phyloP scores from a whole-genome alignment of 148 eudicot species.

The Amaranthus cruentus region DNA sequence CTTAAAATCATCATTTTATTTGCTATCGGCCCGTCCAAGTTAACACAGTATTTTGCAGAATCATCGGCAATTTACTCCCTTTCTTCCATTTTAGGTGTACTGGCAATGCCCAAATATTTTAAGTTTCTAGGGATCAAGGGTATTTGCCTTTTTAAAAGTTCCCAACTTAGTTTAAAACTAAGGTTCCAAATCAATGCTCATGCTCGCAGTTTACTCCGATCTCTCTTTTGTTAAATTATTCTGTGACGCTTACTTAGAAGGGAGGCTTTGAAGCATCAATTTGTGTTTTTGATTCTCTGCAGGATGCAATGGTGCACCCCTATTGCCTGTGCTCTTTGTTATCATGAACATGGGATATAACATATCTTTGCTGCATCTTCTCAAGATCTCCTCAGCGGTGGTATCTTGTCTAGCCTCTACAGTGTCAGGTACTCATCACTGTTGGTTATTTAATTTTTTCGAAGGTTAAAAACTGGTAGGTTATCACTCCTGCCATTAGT shows the following conservation, averaged over 20 bases:
- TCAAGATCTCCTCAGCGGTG: conserved; percentile 90
- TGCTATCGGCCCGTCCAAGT: background rate
- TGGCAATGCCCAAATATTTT: background rate
- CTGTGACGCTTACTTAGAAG: background rate
- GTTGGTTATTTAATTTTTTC: background rate
- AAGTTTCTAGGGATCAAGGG: background rate
- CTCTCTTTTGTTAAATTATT: background rate
- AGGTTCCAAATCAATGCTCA: too few species aligned
- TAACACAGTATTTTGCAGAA: background rate
- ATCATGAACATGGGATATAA: conserved; percentile 91
- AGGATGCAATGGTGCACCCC: conserved; percentile 94
- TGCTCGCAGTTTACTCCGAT: background rate
- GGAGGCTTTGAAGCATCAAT: background rate
- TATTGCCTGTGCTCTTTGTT: conserved; percentile 79
- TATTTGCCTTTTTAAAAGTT: background rate
- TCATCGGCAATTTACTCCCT: background rate
- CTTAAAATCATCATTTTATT: background rate
- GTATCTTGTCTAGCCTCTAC: conserved; percentile 92
- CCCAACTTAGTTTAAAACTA: too few species aligned
- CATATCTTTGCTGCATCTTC: conserved; percentile 77
- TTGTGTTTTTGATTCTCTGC: conserved; percentile 24
- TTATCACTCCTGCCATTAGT: background rate
- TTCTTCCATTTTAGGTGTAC: background rate
- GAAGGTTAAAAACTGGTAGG: background rate
- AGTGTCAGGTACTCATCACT: conserved; percentile 57